Base-by-base conservation (phyloP, 108 stramenopile species). In the Skeletonema menzelii region DNA sequence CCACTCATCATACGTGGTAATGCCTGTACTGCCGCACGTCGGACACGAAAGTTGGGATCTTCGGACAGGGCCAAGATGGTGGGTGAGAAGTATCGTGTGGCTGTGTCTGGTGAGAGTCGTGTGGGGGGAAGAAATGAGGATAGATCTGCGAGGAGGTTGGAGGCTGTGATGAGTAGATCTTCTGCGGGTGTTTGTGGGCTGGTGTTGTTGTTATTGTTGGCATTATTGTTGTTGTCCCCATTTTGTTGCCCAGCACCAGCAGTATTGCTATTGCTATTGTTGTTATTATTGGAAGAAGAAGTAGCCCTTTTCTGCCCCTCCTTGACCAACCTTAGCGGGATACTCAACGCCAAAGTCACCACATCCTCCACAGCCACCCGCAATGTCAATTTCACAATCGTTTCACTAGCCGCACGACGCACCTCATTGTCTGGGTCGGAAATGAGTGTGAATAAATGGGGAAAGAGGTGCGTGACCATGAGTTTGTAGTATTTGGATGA, bases 1-100 rank as follows among this genome's bases (percentile, higher is more conserved):
- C 95, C 93, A 14, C 86, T 86, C 69, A 97, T 82, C 34, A 98
- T 84, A 0, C 93, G 83, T 24, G 97, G 96, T 24, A 99, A 67
- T 58, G 96, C 97, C 59, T 98, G 94, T 6, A 96, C 97, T 0
- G 91, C 93, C 20, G 94, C 78, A 59, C 97, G 86, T 26, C 99
- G 76, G 15, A 98, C 99, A 22, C 98, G 85, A 72, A 99, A 97
- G 55, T 91, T 91, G 14, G 90, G 91, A 85, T 99, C 98, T 67
- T 91, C 85, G 13, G 94, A 87, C 27, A 99, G 80, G 19, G 88
- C 78, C 11, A 96, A 70, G 30, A 99, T 82, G 14, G 96, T 90
- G 1, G 97, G 96, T 20, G 89, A 70, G 49, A 99, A 60, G 56
- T 90, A 84, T 30, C 81, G 58, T 14, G 82, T 49, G 22, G 86